Evolutionary conservation across 2,329 filamentous ascomycete genomes (phyloP), one percentile per base, ranked within the genome.

Genomic region (Pseudodiploospora longispora): DNA sequence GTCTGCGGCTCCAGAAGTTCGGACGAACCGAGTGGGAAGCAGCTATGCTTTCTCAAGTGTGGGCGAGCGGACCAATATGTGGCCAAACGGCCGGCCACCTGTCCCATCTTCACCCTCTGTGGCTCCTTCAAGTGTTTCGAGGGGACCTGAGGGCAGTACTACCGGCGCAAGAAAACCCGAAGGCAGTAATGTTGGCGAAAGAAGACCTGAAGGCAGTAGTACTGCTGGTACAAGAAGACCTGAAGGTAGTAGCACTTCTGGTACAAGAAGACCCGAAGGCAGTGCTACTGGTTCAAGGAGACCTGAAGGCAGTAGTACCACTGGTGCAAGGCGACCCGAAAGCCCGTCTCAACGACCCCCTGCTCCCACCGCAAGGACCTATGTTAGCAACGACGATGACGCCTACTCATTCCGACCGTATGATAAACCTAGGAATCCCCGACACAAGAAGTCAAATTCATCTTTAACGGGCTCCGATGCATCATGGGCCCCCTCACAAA

Each of bases 401-500:
- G 70, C 74, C 3, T 81, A 85, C 61, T 89, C 85, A 2, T 90
- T 80, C 63, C 80, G 85, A 40, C 85, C 87, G 1, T 90, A 90
- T 61, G 85, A 91, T 59, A 75, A 79, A 52, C 76, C 82, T 2
- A 46, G 36, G 30, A 45, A 36, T 34, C 46, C 46, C 29, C 30
- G 43, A 9, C 47, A 46, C 41, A 48, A 45, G 29, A 46, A 48
- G 37, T 48, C 84, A n/a, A 71, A 77, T 12, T 82, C 84, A 29
- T 85, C 85, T 0, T 70, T 83, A 27, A 82, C 83, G 6, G 64
- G 61, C 55, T 95, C 89, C 10, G 88, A 95, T 57, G 85, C 85
- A 10, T 95, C 88, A 1, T 96, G 91, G 64, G 85, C 88, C 2
- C 78, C 86, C 1, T 94, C 88, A 7, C 81, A 87, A 47, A 89